Base-by-base conservation (phyloP, 2,329 filamentous ascomycete species). In the Penicillium freii region DNA sequence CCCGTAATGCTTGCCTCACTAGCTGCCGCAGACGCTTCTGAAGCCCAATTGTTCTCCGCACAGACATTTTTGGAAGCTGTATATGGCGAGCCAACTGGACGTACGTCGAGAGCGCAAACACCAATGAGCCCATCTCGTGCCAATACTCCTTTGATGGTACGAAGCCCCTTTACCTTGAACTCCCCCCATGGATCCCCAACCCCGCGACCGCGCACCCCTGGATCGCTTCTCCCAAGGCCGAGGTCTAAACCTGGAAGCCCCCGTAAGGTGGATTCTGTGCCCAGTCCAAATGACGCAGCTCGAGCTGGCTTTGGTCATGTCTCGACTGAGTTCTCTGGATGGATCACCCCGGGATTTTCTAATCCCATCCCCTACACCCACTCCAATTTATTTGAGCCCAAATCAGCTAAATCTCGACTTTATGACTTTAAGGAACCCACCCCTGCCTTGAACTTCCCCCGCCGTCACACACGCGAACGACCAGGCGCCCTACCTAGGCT, bases 1-100 rank as follows among this genome's bases (percentile, higher is more conserved):
- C 81, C 85, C 1, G 77, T 83, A 1, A 81, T 90, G 5, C 86
- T 94, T 62, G 82, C 88, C 0, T 92, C 91, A 1, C 80, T 97
- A 13, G 85, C 86, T 52, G 82, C 86, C 2, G 87, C 89, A 39
- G 93, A 97, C 73, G 78, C 86, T 0, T 92, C 91, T 1, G 93
- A 97, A 72, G 89, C 91, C 6, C 83, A 87, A 54, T 80, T 97
- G 39, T 85, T 87, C 64, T 82, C 87, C 0, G 92, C 92, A 2
- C 80, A 87, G 3, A 80, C 84, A 17, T 97, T 93, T 72, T 81
- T 97, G 55, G 92, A 97, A 54, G 84, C 82, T 6, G 83, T 91
- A 17, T 96, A 89, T 70, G 83, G 84, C 51, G 92, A 95, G 57
- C 73, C 77, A 5, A 68, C 77, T 62, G 81, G 84, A 59, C 79